Conservation (phyloP, 1,284 basidiomycete genomes). For the Irpex sp. region DNA sequence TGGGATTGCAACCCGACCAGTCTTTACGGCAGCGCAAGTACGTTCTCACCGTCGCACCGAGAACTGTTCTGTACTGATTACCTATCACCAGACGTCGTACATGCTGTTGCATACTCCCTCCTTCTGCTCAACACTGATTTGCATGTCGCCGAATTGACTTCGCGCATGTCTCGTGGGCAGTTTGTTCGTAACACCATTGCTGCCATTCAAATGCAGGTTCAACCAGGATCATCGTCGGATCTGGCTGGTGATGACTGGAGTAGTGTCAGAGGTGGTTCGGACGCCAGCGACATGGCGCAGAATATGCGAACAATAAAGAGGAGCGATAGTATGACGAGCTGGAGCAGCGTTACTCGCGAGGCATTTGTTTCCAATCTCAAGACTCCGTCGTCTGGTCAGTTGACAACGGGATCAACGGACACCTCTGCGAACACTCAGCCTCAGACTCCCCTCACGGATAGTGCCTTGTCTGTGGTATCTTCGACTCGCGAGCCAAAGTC, state of each 20-base stretch:
- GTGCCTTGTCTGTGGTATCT: conserved; percentile 37
- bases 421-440: conserved; percentile 25
- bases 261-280: conserved; percentile 46
- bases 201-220: conserved; percentile 76
- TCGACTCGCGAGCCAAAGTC: conserved; percentile 36
- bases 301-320: conserved; percentile 57
- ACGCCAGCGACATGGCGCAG: conserved; percentile 38
- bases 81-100: conserved; percentile 71
- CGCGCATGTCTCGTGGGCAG: conserved; percentile 90
- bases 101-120: conserved; percentile 90
- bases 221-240: conserved; percentile 61
- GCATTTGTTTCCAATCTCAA: conserved; percentile 32
- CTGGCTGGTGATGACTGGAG: conserved; percentile 65
- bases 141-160: conserved; percentile 87
- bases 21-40: conserved; percentile 81
- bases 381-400: conserved; percentile 24
- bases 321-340: conserved; percentile 78
- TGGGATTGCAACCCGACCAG: conserved; percentile 86
- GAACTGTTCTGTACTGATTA: conserved; percentile 5
- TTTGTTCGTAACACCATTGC: conserved; percentile 91
- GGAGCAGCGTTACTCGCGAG: conserved; percentile 72
- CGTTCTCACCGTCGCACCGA: conserved; percentile 27
- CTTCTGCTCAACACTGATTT: conserved; percentile 96
- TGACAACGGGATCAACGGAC: conserved; percentile 26
- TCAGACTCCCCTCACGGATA: conserved; percentile 39